Conservation (phyloP, 2,329 filamentous ascomycete species). For the Aspergillus viridinutans region DNA sequence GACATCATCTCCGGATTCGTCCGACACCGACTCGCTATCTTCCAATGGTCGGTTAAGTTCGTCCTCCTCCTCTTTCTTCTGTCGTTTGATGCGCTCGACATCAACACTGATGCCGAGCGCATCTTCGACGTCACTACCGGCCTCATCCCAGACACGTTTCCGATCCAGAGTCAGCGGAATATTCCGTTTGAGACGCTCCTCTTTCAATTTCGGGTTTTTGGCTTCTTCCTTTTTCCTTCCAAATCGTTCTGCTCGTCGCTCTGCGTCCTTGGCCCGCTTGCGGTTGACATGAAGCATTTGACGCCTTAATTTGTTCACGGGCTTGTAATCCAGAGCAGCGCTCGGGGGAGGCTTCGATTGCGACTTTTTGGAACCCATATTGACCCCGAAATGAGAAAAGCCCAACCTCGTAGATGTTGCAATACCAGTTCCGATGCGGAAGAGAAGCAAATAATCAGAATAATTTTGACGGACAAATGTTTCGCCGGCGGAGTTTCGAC, state of each 20-base stretch:
- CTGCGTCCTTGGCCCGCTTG: constrained; percentile 71
- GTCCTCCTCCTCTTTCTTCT: constrained; percentile 44
- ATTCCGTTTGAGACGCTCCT: constrained; percentile 70
- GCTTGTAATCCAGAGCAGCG: constrained; percentile 49
- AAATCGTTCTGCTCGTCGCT: constrained; percentile 72
- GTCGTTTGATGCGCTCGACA: constrained; percentile 46
- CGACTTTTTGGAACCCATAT: constrained; percentile 50
- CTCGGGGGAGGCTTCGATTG: constrained; percentile 42
- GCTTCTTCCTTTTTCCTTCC: constrained; percentile 79
- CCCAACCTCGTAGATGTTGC: neutral
- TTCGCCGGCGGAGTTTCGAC: constrained; percentile 7
- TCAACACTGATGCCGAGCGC: constrained; percentile 46
- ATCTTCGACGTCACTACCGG: constrained; percentile 50
- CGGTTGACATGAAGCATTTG: constrained; percentile 73
- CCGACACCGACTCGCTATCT: constrained; percentile 42
- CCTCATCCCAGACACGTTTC: constrained; percentile 86
- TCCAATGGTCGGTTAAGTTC: constrained; percentile 28
- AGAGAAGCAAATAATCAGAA: constrained; percentile 22
- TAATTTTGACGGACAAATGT: constrained; percentile 26
- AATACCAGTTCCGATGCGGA: neutral
- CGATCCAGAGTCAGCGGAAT: constrained; percentile 76
- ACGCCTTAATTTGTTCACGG: constrained; percentile 74
- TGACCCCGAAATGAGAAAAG: constrained; percentile 1
- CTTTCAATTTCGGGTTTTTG: constrained; percentile 71
- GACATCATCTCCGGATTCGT: constrained; percentile 46